A percentile compares a stretch with the other conserved stretches of the same genome.
These are phyloP conservation scores for Lactifluus pinguis DNA, from an alignment of 768 basidiomycete species.

Conservation along the genomic window DNA sequence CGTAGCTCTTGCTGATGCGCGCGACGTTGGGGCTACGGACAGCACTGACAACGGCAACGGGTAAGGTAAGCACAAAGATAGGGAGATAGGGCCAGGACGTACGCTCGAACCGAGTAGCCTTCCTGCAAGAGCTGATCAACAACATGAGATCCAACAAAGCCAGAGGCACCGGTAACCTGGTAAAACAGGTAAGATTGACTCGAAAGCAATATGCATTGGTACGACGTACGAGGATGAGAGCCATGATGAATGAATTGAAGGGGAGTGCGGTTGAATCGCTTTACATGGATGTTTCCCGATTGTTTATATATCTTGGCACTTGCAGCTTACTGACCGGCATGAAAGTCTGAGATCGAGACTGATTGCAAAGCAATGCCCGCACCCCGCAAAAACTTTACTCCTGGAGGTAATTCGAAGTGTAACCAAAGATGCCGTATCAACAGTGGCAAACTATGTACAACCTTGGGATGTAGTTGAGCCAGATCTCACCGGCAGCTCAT, in stretches of 20 bases:
- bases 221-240: neutral
- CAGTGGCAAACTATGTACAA: no score
- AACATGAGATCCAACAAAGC: conserved; percentile 26
- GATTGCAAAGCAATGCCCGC: no score
- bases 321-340: no score
- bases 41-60: conserved; percentile 4
- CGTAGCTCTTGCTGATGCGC: conserved; percentile 12
- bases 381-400: no score
- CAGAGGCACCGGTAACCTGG: conserved; percentile 39
- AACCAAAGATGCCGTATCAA: no score
- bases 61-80: neutral
- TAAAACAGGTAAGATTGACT: neutral
- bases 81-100: neutral
- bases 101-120: conserved; percentile 44
- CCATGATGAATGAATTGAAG: neutral
- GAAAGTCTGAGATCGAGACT: no score
- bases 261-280: neutral
- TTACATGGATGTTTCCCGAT: neutral
- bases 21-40: conserved; percentile 19
- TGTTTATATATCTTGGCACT: neutral
- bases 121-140: conserved; percentile 30
- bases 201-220: neutral
- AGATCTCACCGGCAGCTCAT: no score
- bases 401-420: no score
- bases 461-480: no score